Percentiles rank a stretch among this genome's conserved stretches.
These are phyloP conservation scores for Barnettozyma siamensis DNA, from an alignment of 805 yeast genomes.

Conservation along the genomic window DNA sequence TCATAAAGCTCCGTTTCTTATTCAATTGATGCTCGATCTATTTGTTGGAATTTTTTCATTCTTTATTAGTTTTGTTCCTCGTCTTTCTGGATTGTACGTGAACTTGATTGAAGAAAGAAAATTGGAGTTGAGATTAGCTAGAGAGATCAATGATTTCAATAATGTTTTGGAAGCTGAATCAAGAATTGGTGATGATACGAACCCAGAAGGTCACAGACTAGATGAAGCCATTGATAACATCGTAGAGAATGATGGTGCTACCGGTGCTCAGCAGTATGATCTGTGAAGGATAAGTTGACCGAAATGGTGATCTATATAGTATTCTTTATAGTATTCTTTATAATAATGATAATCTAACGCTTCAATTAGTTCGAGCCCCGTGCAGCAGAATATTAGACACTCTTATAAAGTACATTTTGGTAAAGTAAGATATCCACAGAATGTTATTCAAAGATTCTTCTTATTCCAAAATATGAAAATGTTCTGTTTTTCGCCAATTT, in stretches of 20 bases:
- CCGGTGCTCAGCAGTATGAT: slow-evolving; percentile 8
- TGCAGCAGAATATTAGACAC: no score
- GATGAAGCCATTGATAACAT: neutral
- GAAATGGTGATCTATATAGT: no score
- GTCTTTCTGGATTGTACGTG: neutral
- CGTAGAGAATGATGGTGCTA: slow-evolving; percentile 2
- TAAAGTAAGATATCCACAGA: no score
- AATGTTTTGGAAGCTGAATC: neutral
- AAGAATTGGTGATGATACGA: neutral
- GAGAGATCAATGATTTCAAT: neutral
- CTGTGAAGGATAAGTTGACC: no score
- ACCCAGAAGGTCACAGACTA: neutral
- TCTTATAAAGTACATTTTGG: no score
- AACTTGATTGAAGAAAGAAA: neutral
- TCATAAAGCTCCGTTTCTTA: neutral
- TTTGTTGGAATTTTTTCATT: neutral
- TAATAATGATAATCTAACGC: no score
- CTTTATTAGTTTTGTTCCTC: neutral
- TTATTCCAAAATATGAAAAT: no score
- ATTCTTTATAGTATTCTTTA: no score
- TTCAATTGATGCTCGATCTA: neutral
- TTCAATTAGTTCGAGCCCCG: no score
- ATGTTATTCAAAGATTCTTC: no score
- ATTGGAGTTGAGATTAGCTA: neutral
- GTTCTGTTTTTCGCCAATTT: no score